A percentile compares a stretch with the other conserved stretches of the same genome.
These are phyloP conservation scores for Hyphodiscus sp. DNA, from an alignment of 2,329 filamentous ascomycete species.

Conservation along the genomic window DNA sequence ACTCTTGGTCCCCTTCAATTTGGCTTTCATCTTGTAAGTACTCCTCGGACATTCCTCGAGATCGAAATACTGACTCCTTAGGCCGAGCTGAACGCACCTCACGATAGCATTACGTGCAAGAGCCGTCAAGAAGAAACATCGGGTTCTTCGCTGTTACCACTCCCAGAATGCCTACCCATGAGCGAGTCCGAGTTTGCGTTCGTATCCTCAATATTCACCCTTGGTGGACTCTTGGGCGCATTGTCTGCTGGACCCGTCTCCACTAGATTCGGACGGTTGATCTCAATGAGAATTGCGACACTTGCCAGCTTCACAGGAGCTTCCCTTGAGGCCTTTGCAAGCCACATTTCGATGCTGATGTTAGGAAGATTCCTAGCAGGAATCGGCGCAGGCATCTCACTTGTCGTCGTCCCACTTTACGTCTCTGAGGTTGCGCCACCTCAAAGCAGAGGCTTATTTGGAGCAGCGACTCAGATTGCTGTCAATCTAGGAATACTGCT, in stretches of 20 bases:
- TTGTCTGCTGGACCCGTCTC: background rate
- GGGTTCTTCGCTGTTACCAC: background rate
- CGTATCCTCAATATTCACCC: background rate
- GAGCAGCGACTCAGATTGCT: background rate
- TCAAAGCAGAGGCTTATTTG: background rate
- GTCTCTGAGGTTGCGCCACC: background rate
- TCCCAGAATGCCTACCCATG: background rate
- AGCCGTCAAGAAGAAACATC: background rate
- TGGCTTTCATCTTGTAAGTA: background rate
- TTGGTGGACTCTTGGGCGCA: background rate
- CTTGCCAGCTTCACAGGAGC: background rate
- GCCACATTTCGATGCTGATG: background rate
- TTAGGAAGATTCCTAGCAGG: background rate
- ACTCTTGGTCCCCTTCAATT: background rate
- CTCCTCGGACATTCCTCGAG: background rate
- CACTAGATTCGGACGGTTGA: background rate
- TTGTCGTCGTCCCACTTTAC: background rate
- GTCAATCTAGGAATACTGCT: background rate
- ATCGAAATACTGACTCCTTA: background rate
- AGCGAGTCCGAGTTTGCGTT: background rate
- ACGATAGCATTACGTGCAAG: background rate
- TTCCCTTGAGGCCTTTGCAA: background rate
- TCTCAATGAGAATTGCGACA: background rate
- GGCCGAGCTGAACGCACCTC: background rate
- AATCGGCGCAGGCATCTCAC: background rate